Conservation (phyloP, 305 asterid genomes). For the Solanum hybrid region DNA sequence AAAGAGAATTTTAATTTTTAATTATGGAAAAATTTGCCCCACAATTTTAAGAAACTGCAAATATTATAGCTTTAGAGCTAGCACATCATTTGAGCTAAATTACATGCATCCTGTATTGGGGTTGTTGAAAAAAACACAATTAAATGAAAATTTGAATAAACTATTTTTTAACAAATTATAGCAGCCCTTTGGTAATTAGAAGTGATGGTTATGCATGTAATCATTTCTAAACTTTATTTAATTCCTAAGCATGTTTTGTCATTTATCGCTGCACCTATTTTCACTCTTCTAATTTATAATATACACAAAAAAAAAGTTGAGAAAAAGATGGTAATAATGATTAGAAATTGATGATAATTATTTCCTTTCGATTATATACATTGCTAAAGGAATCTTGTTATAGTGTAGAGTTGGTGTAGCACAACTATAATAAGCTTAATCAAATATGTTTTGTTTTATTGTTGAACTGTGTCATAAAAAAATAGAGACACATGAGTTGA, state of each 20-base stretch:
- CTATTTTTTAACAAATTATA: not conserved
- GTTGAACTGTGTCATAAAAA: not conserved
- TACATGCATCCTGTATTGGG: not conserved
- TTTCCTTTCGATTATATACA: conserved; percentile 16
- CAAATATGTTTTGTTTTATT: not conserved
- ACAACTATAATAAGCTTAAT: not conserved
- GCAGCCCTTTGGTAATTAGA: not conserved
- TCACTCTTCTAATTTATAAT: not conserved
- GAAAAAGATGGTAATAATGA: conserved; percentile 18
- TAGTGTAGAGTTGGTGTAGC: conserved; percentile 17
- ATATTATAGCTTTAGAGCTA: not conserved
- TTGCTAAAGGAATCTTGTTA: conserved; percentile 13
- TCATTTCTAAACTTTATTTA: conserved; percentile 3
- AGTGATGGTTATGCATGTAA: conserved; percentile 6
- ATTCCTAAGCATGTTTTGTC: not conserved
- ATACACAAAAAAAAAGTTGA: not conserved
- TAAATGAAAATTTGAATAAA: not conserved
- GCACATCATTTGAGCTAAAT: not conserved
- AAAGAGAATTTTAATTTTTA: too few relatives aligned
- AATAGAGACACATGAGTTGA: not conserved
- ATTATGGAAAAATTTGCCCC: not conserved
- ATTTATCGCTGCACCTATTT: not conserved
- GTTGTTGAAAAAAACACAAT: not conserved
- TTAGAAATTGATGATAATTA: conserved; percentile 28
- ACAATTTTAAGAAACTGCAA: not conserved